Evolutionary conservation across 805 yeast species (phyloP).

Genomic region (Sungouiozyma ichnusensis): DNA sequence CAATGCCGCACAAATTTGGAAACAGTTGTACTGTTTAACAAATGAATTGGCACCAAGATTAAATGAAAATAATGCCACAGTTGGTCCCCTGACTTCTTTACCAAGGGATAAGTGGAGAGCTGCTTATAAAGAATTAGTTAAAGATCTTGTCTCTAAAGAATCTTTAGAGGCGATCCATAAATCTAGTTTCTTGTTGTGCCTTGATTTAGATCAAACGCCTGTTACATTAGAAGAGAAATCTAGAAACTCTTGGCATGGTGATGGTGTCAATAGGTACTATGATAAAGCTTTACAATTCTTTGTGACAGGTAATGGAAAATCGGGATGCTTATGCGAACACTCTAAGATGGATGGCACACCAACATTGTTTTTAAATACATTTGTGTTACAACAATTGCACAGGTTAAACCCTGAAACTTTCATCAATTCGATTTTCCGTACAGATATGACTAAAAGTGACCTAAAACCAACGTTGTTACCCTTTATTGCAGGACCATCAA

Average conservation of each 20-base stretch:
- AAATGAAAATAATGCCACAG: constrained; percentile 29
- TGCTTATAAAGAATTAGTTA: constrained; percentile 45
- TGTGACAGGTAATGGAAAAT: constrained; percentile 69
- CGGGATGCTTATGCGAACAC: constrained; percentile 94
- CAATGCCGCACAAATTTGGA: constrained; percentile 39
- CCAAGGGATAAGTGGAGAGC: constrained; percentile 76
- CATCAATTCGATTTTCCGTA: constrained; percentile 1
- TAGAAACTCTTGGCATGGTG: constrained; percentile 87
- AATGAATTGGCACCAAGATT: constrained; percentile 10
- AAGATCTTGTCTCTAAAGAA: constrained; percentile 50
- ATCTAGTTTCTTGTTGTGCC: constrained; percentile 69
- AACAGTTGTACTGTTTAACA: constrained; percentile 49
- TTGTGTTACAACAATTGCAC: constrained; percentile 46
- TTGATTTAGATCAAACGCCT: constrained; percentile 58
- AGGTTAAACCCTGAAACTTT: constrained; percentile 34
- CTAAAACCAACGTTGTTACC: constrained; percentile 22
- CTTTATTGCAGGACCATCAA: constrained; percentile 49
- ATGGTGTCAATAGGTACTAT: constrained; percentile 80
- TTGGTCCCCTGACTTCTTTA: constrained; percentile 74
- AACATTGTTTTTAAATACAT: constrained; percentile 78
- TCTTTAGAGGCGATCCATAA: constrained; percentile 61
- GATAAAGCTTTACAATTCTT: constrained; percentile 88
- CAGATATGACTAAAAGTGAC: neutral
- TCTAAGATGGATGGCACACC: constrained; percentile 98
- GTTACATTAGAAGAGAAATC: constrained; percentile 75